Conservation (phyloP, 139 green algal species). For the Tetradesmus obliquus region DNA sequence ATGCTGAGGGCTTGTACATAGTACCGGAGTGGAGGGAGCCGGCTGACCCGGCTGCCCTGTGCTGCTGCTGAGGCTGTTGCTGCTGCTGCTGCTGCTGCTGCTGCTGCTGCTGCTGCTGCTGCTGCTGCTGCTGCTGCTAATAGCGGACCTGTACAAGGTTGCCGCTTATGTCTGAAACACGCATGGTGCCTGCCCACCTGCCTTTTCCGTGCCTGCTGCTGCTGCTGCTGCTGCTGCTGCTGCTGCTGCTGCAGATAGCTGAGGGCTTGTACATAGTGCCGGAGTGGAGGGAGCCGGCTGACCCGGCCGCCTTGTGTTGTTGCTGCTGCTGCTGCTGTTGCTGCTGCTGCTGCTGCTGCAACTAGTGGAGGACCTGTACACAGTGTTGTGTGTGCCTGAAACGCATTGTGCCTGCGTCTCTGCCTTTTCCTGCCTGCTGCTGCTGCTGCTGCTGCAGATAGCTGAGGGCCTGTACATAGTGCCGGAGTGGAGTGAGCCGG, state of each 20-base stretch:
- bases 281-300: constrained; percentile 61
- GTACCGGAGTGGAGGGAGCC: constrained; percentile 62
- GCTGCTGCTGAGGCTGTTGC: no score
- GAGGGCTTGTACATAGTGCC: constrained; percentile 42
- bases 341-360: no score
- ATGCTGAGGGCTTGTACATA: constrained; percentile 51
- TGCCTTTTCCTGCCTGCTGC: not conserved
- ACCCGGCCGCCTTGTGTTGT: constrained; percentile 21
- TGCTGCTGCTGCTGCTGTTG: not conserved
- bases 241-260: constrained; percentile 33
- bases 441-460: not conserved
- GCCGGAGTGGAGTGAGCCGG: constrained; percentile 69
- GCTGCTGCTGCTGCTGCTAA: no score
- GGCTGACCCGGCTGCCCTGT: constrained; percentile 42
- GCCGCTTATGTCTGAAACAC: no score
- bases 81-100: no score
- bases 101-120: no score
- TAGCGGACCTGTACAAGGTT: no score
- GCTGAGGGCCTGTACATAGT: constrained; percentile 73
- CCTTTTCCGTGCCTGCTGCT: not conserved
- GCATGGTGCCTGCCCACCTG: no score
- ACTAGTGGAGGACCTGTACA: no score
- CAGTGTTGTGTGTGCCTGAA: no score
- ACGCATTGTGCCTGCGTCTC: not conserved
- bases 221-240: not conserved